These are phyloP conservation scores for Novymonas esmeraldas DNA, from an alignment of 208 protist genomes.

Conservation along the genomic window DNA sequence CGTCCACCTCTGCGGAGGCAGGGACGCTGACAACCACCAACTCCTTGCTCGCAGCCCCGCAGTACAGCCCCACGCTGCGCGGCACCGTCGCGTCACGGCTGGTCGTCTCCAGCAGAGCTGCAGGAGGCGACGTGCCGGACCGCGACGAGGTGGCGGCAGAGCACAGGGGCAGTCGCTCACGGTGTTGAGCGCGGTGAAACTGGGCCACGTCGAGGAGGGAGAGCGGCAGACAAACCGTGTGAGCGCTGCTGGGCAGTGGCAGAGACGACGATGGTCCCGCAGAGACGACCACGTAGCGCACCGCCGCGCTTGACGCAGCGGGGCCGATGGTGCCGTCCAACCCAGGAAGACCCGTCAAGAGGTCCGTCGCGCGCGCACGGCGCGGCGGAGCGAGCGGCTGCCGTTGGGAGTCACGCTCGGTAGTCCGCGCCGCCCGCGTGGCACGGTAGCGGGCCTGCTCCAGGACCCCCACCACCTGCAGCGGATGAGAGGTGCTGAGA, in stretches of 20 bases:
- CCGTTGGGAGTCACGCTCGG: background rate
- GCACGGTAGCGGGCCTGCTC: background rate
- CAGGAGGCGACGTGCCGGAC: background rate
- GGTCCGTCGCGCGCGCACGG: background rate
- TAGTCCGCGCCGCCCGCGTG: background rate
- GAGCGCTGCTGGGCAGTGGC: background rate
- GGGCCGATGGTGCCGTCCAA: background rate
- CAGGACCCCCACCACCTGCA: constrained; percentile 6
- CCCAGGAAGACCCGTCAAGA: constrained; percentile 24
- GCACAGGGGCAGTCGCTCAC: constrained; percentile 13
- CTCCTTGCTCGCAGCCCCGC: constrained; percentile 27
- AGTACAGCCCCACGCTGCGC: constrained; percentile 23
- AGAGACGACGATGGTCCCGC: background rate
- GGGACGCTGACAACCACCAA: constrained; percentile 19
- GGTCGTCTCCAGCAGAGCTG: constrained; percentile 4
- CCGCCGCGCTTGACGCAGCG: background rate
- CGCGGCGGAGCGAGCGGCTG: background rate
- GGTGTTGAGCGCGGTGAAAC: constrained; percentile 17
- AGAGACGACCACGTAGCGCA: constrained; percentile 17
- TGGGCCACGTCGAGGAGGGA: constrained; percentile 15
- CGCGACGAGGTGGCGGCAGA: too few relatives aligned
- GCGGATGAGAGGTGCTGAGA: constrained; percentile 9
- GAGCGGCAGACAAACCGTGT: constrained; percentile 13
- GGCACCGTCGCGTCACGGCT: background rate
- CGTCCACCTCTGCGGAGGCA: background rate